A percentile compares a stretch with the other conserved stretches of the same genome.
Evolutionary conservation across 2,329 filamentous ascomycete genomes (phyloP).

Genomic region (Cercospora sesami): DNA sequence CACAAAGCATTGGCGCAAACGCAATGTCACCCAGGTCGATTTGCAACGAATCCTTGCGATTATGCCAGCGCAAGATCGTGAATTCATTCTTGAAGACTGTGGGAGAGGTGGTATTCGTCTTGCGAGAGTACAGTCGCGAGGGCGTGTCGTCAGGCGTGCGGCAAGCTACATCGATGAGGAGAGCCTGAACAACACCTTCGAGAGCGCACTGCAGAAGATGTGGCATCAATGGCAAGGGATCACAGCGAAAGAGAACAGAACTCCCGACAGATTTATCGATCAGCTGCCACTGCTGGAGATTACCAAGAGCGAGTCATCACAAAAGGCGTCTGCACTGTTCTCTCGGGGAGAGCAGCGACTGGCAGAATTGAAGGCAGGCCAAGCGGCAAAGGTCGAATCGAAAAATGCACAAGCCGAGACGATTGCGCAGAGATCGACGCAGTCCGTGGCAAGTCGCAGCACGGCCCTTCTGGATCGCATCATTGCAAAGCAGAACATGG

Average conservation of each 20-base stretch:
- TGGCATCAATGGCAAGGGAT: constrained; percentile 46
- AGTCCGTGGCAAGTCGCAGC: constrained; percentile 42
- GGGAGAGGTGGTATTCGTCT: constrained; percentile 36
- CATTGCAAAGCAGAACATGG: constrained; percentile 50
- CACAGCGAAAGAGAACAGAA: constrained; percentile 42
- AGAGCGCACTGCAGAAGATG: constrained; percentile 47
- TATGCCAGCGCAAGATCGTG: constrained; percentile 29
- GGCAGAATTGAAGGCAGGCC: constrained; percentile 63
- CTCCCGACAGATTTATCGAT: constrained; percentile 54
- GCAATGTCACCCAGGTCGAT: constrained; percentile 49
- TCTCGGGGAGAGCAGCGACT: constrained; percentile 68
- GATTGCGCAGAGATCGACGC: constrained; percentile 38
- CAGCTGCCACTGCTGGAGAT: constrained; percentile 59
- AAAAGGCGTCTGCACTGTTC: constrained; percentile 58
- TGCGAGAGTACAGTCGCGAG: constrained; percentile 21
- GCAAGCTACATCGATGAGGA: constrained; percentile 36
- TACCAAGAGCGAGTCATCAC: constrained; percentile 51
- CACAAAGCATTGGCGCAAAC: constrained; percentile 49
- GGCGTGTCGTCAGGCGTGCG: constrained; percentile 25
- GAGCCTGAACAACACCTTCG: constrained; percentile 54
- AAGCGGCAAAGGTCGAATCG: constrained; percentile 31
- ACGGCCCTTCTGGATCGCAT: constrained; percentile 53
- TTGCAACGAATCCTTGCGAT: constrained; percentile 50
- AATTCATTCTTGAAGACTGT: constrained; percentile 34
- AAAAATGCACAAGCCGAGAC: constrained; percentile 7